Conservation (phyloP, 495 filamentous ascomycete species). For the Xylaria sp. region DNA sequence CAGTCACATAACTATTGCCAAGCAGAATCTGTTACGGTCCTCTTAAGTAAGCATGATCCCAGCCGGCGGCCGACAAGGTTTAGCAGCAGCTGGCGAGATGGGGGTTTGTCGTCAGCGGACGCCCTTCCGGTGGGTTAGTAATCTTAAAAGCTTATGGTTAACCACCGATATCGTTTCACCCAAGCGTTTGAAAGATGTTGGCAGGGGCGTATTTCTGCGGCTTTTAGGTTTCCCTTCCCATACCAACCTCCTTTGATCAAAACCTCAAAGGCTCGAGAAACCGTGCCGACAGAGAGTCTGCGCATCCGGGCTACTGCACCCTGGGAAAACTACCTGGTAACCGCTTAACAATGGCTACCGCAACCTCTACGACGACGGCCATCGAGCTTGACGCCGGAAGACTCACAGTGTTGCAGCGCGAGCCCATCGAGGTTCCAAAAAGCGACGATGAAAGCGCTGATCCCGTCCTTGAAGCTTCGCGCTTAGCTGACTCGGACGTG, state of each 20-base stretch:
- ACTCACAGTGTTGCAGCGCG: slow-evolving; percentile 11
- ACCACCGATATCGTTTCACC: background rate
- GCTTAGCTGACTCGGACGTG: slow-evolving; percentile 54
- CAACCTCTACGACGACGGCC: slow-evolving; percentile 18
- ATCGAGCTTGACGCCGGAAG: background rate
- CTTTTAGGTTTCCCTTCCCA: background rate
- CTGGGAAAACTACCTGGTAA: too few species aligned
- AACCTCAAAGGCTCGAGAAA: background rate
- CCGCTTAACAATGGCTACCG: slow-evolving; percentile 18
- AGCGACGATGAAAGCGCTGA: slow-evolving; percentile 34
- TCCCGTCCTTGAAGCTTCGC: slow-evolving; percentile 57
- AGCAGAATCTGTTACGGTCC: background rate
- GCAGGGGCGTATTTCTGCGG: background rate
- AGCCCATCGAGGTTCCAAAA: slow-evolving; percentile 8
- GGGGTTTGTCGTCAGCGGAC: background rate
- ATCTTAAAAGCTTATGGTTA: background rate
- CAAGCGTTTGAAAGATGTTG: background rate
- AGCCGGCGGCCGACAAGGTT: slow-evolving; percentile 6
- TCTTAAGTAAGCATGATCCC: background rate
- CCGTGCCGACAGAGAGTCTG: background rate
- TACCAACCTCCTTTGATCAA: background rate
- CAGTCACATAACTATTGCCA: background rate
- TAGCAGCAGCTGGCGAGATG: slow-evolving; percentile 1
- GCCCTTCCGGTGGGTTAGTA: slow-evolving; percentile 18
- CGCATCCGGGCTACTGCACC: background rate